Evolutionary conservation across 306 rosid genomes (phyloP).

Genomic region (Pyrus bretschneideri): DNA sequence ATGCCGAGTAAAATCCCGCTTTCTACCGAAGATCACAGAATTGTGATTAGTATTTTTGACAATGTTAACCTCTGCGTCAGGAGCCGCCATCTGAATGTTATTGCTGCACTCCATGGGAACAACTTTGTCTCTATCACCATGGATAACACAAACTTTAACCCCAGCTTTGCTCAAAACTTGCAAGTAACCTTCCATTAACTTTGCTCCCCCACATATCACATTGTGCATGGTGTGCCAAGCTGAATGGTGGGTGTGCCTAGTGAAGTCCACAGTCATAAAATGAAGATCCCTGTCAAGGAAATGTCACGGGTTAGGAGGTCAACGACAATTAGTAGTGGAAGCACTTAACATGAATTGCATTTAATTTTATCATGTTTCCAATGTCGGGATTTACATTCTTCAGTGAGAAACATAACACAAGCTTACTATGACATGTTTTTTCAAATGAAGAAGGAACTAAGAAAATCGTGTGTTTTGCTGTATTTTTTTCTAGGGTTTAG

Average conservation of each 20-base stretch:
- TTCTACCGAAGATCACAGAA: slow-evolving; percentile 51
- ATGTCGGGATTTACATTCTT: no score
- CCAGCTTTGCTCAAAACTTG: slow-evolving; percentile 33
- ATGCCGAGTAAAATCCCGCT: slow-evolving; percentile 36
- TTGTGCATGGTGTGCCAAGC: slow-evolving; percentile 90
- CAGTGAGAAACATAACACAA: background rate
- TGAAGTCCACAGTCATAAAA: slow-evolving; percentile 40
- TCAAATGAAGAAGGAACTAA: background rate
- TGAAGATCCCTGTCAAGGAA: slow-evolving; percentile 37
- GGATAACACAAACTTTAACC: slow-evolving; percentile 46
- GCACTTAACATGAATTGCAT: no score
- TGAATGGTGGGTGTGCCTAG: slow-evolving; percentile 83
- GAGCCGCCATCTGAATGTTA: slow-evolving; percentile 43
- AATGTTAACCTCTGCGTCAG: slow-evolving; percentile 41
- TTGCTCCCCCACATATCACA: slow-evolving; percentile 74
- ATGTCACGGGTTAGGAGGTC: no score
- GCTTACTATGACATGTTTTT: background rate
- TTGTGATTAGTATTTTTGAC: slow-evolving; percentile 49
- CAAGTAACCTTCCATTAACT: slow-evolving; percentile 42
- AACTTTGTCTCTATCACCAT: slow-evolving; percentile 55
- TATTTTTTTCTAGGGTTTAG: no score
- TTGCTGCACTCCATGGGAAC: slow-evolving; percentile 48
- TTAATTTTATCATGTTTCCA: no score
- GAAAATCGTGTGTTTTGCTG: background rate
- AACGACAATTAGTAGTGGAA: background rate